Evolutionary conservation across 805 yeast genomes (phyloP).

Genomic region (Kodamaea neixiangensis): DNA sequence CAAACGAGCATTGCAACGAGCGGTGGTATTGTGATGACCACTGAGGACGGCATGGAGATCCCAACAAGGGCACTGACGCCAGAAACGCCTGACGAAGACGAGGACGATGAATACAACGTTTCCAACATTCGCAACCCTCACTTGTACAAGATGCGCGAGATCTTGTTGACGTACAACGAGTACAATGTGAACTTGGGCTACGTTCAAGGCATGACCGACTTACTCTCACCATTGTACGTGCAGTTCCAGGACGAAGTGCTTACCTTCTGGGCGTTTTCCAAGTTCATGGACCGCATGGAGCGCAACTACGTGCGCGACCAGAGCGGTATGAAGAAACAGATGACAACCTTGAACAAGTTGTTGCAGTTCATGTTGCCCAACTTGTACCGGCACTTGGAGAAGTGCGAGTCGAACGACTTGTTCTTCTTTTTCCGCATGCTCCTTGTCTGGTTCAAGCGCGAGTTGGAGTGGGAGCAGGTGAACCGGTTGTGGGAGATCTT

Average conservation of each 20-base stretch:
- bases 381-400: conserved; percentile 76
- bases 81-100: conserved; percentile 37
- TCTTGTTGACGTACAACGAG: conserved; percentile 83
- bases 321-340: conserved; percentile 88
- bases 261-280: conserved; percentile 85
- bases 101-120: conserved; percentile 55
- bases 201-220: conserved; percentile 97
- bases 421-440: conserved; percentile 96
- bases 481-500: conserved; percentile 87
- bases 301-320: conserved; percentile 90
- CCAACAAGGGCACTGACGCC: conserved; percentile 29
- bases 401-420: conserved; percentile 85
- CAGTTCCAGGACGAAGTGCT: conserved; percentile 66
- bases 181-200: conserved; percentile 84
- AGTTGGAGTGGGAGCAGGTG: conserved; percentile 76
- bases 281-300: conserved; percentile 94
- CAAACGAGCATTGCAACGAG: conserved; percentile 24
- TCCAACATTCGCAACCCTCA: conserved; percentile 75
- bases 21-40: conserved; percentile 14
- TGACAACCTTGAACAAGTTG: conserved; percentile 78
- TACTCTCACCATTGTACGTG: conserved; percentile 81
- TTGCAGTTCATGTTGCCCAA: conserved; percentile 90
- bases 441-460: conserved; percentile 93
- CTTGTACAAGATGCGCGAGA: conserved; percentile 68
- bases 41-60: conserved; percentile 6